Conservation (phyloP, 306 rosid species). For the Fagus sylvatica region DNA sequence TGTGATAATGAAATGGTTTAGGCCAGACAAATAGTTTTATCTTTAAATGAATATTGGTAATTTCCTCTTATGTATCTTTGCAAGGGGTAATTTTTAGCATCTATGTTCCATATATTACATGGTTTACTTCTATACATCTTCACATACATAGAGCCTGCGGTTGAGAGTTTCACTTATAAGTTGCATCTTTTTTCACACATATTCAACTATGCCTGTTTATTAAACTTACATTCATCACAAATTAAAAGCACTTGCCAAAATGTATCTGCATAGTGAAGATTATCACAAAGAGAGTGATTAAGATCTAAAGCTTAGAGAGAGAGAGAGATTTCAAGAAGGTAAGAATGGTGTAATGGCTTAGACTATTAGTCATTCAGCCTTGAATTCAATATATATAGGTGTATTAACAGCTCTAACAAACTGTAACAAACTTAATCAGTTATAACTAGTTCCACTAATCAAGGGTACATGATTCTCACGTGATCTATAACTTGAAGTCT, state of each 20-base stretch:
- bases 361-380: no score
- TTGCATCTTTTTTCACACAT: not conserved
- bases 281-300: no score
- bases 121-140: not conserved
- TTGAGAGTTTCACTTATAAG: not conserved
- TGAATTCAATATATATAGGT: no score
- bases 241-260: constrained; percentile 7
- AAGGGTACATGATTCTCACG: no score
- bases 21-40: not conserved
- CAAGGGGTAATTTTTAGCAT: not conserved
- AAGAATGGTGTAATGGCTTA: no score
- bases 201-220: not conserved
- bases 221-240: not conserved
- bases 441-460: no score
- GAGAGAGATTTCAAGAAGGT: no score
- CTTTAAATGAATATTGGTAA: not conserved
- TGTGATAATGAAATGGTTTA: not conserved
- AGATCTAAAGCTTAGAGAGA: no score
- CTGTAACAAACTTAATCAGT: no score
- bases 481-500: no score
- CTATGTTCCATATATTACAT: not conserved
- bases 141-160: not conserved
- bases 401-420: no score
- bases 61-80: not conserved
- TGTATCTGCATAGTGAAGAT: constrained; percentile 94